Evolutionary conservation across 2,329 filamentous ascomycete genomes (phyloP), one percentile per base, ranked within the genome.

Genomic region (Tolypocladium paradoxum): DNA sequence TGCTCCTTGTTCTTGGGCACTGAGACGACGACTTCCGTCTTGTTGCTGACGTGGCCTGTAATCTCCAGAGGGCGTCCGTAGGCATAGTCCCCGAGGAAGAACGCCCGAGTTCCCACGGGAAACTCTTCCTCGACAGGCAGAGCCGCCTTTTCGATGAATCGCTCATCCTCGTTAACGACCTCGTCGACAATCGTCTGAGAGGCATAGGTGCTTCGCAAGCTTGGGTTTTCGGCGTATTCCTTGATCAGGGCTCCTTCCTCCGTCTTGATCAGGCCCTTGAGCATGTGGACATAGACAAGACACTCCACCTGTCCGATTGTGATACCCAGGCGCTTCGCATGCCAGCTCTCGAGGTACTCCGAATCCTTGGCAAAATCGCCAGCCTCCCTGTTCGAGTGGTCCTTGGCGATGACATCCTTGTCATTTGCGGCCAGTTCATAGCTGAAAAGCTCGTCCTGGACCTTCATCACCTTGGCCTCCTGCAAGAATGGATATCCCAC

Each of bases 401-500:
- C 84, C 37, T 76, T 81, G 48, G 84, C 76, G 22, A 87, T 70
- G 35, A 91, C 75, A 48, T 86, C 82, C 40, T 76, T 76, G 54
- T 82, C 82, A 56, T 83, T 78, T 35, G 84, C 76, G 1, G 85
- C 78, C 36, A 93, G 74, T 20, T 84, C 76, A 64, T 96, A 99
- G 62, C 88, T 87, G 66, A 97, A 97, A 31, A 97, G 76, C 67
- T 97, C 92, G 65, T 99, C 93, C 1, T 90, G 92, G 1, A 97
- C 88, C 53, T 84, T 85, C 50, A 89, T 78, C 33, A 99, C 84
- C 71, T 92, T 92, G 51, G 89, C 93, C 71, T 99, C 95, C 62
- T 95, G 88, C 58, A 99, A 73, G 73, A 96, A 99, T 1, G 93
- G 93, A 64, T 95, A 99, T 37, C 92, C 91, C 56, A 97, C 88